Evolutionary conservation across 768 basidiomycete species (phyloP).

Genomic region (Tylopilus sp.): DNA sequence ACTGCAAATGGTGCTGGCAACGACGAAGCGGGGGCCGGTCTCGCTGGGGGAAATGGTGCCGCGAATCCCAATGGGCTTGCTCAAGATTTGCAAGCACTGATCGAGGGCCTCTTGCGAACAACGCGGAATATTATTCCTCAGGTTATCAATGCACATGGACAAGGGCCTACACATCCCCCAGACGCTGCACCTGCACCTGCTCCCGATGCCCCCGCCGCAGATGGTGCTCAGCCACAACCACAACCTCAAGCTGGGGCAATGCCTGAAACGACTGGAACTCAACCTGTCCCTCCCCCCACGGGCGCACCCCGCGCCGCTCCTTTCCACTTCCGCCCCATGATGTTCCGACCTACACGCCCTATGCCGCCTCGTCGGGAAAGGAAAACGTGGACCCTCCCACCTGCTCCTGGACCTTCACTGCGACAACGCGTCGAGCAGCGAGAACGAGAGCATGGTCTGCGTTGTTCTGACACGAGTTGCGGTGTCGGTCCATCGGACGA

Average conservation of each 20-base stretch:
- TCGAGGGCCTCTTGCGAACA: constrained; percentile 27
- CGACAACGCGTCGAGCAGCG: constrained; percentile 70
- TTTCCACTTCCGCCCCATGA: constrained; percentile 17
- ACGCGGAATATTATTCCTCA: constrained; percentile 25
- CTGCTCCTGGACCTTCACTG: constrained; percentile 65
- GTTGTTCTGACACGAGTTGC: constrained; percentile 72
- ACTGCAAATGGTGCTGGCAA: constrained; percentile 1
- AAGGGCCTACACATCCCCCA: not conserved
- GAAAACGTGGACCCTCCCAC: constrained; percentile 55
- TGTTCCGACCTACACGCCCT: constrained; percentile 22
- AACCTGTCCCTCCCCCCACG: not conserved
- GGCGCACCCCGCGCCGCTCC: constrained; percentile 16
- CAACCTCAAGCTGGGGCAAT: constrained; percentile 8
- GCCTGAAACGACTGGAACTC: constrained; percentile 8
- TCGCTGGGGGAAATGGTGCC: constrained; percentile 18
- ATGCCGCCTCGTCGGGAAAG: constrained; percentile 34
- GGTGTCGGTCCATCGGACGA: constrained; percentile 75
- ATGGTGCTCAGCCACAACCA: not conserved
- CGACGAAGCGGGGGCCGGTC: constrained; percentile 1
- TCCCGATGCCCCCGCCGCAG: not conserved
- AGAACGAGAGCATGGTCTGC: constrained; percentile 67
- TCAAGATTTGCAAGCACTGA: constrained; percentile 24
- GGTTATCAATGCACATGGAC: constrained; percentile 15
- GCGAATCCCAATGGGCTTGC: constrained; percentile 17
- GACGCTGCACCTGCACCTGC: not conserved